phyloP scores from a whole-genome alignment of 371 early-diverging fungal species.

The Lichtheimia ornata region DNA sequence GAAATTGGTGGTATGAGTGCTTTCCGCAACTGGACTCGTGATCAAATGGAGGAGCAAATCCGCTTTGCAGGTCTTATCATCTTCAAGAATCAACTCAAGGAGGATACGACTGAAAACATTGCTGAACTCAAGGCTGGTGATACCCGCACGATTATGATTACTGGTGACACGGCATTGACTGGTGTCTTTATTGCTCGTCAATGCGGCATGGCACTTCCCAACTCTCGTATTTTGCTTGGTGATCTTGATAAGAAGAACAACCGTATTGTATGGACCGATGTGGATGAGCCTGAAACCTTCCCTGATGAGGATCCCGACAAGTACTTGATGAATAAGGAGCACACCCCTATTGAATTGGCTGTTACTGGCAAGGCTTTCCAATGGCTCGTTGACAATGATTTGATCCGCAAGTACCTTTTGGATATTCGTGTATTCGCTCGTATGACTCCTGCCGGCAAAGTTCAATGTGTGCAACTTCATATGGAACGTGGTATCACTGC shows the following conservation, averaged over 20 bases:
- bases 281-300: conserved; percentile 16
- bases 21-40: conserved; percentile 45
- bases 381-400: conserved; percentile 26
- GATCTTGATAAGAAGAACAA: conserved; percentile 71
- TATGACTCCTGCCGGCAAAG: conserved; percentile 77
- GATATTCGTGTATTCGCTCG: conserved; percentile 72
- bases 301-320: conserved; percentile 10
- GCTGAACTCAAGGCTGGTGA: conserved; percentile 73
- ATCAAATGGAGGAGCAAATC: conserved; percentile 63
- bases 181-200: conserved; percentile 69
- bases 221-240: conserved; percentile 56
- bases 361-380: conserved; percentile 70
- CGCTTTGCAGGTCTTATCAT: conserved; percentile 69
- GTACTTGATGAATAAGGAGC: conserved; percentile 17
- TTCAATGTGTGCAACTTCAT: conserved; percentile 60
- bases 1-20: conserved; percentile 37
- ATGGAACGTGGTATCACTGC: conserved; percentile 66
- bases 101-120: conserved; percentile 70
- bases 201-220: conserved; percentile 29
- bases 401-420: conserved; percentile 43
- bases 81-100: conserved; percentile 83
- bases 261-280: conserved; percentile 26
- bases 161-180: conserved; percentile 89
- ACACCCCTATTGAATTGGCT: conserved; percentile 57
- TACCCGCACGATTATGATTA: conserved; percentile 84